Evolutionary conservation across 2,329 filamentous ascomycete species (phyloP).

Genomic region (Aspergillus fumigatiaffinis): DNA sequence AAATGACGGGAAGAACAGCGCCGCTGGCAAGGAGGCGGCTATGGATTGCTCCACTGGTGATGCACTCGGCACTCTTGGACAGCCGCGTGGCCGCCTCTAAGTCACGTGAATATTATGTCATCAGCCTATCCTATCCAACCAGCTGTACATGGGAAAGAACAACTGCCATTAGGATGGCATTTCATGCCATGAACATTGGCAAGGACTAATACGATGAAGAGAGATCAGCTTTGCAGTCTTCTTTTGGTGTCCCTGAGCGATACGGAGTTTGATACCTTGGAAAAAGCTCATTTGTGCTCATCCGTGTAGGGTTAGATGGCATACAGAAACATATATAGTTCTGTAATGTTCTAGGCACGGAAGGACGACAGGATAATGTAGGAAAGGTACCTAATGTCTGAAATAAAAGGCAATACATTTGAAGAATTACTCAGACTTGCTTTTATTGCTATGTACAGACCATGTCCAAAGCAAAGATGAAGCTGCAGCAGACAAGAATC

Average conservation of each 20-base stretch:
- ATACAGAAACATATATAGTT: neutral
- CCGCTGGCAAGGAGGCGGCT: slow-evolving; percentile 16
- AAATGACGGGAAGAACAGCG: slow-evolving; percentile 5
- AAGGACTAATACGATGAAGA: neutral
- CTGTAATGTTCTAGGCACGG: neutral
- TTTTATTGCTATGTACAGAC: neutral
- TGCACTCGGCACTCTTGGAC: slow-evolving; percentile 5
- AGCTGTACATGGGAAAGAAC: neutral
- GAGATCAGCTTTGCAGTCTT: too few species aligned
- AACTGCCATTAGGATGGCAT: neutral
- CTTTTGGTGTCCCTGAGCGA: neutral
- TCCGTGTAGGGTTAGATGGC: neutral
- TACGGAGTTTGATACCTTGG: neutral
- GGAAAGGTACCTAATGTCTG: neutral
- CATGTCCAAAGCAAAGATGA: neutral
- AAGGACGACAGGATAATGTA: too few species aligned
- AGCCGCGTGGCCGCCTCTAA: slow-evolving; percentile 17
- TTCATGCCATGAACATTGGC: neutral
- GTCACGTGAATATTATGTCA: slow-evolving; percentile 15
- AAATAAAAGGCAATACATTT: neutral
- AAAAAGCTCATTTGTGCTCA: neutral
- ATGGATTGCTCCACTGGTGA: slow-evolving; percentile 7
- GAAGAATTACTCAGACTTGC: neutral
- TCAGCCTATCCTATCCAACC: neutral
- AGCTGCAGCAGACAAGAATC: neutral